Evolutionary conservation across 225 moss, liverwort and hornwort genomes (phyloP).

Genomic region (Anthoceros angustus): DNA sequence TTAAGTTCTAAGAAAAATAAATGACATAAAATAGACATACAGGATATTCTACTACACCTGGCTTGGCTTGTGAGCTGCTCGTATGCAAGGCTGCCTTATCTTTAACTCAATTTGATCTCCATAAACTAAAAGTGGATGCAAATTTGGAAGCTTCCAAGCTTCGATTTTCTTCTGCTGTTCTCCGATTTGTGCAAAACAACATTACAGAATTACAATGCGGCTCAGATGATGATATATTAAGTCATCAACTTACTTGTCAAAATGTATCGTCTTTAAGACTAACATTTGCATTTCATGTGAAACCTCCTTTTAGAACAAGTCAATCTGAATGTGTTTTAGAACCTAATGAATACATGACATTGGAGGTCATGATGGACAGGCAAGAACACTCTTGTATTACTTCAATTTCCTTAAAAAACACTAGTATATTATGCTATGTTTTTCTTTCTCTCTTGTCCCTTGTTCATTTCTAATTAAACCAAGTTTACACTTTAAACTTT

Average conservation of each 20-base stretch:
- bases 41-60: slow-evolving; percentile 28
- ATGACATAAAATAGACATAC: neutral
- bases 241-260: slow-evolving; percentile 44
- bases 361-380: slow-evolving; percentile 62
- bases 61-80: slow-evolving; percentile 24
- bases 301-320: slow-evolving; percentile 46
- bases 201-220: slow-evolving; percentile 24
- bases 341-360: slow-evolving; percentile 35
- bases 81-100: slow-evolving; percentile 21
- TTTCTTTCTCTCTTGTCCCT: too few species aligned
- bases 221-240: neutral
- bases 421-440: too few species aligned
- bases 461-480: too few species aligned
- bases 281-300: slow-evolving; percentile 29
- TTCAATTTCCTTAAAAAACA: too few species aligned
- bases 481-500: too few species aligned
- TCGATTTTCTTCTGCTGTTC: slow-evolving; percentile 28
- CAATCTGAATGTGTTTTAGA: slow-evolving; percentile 28
- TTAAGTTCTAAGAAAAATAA: neutral
- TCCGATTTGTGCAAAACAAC: slow-evolving; percentile 59
- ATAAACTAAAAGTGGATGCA: slow-evolving; percentile 43
- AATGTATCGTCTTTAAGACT: slow-evolving; percentile 38
- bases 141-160: slow-evolving; percentile 44
- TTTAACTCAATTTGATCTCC: slow-evolving; percentile 30
- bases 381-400: slow-evolving; percentile 23